These are phyloP conservation scores for Pseudocercospora musae DNA, from an alignment of 2,329 filamentous ascomycete genomes.

Conservation along the genomic window DNA sequence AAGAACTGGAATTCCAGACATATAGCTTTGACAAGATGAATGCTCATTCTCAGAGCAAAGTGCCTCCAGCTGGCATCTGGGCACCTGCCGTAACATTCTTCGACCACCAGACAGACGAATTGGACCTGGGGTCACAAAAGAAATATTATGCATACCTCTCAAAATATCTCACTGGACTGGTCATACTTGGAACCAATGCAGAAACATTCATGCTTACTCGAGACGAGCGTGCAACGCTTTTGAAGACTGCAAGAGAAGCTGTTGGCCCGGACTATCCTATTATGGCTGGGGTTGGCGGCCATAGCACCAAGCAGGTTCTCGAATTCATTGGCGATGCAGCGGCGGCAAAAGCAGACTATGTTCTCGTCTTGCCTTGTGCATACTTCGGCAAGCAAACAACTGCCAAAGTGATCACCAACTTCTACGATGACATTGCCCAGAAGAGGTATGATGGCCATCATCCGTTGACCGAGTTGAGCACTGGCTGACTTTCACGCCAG, in stretches of 20 bases:
- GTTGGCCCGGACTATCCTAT: slow-evolving; percentile 43
- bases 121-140: slow-evolving; percentile 43
- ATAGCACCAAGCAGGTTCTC: slow-evolving; percentile 44
- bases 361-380: slow-evolving; percentile 42
- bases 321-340: slow-evolving; percentile 44
- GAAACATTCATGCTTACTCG: slow-evolving; percentile 47
- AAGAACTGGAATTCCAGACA: background rate
- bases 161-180: slow-evolving; percentile 43
- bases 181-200: slow-evolving; percentile 48
- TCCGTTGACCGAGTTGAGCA: slow-evolving; percentile 44
- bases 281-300: slow-evolving; percentile 45
- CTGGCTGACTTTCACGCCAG: background rate
- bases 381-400: slow-evolving; percentile 48
- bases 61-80: slow-evolving; percentile 49
- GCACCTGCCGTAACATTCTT: slow-evolving; percentile 47
- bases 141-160: slow-evolving; percentile 47
- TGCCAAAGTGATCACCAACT: slow-evolving; percentile 40
- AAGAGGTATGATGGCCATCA: slow-evolving; percentile 43
- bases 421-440: slow-evolving; percentile 53
- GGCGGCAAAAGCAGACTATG: slow-evolving; percentile 43
- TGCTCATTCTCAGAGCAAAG: slow-evolving; percentile 34
- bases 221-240: slow-evolving; percentile 41
- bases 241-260: slow-evolving; percentile 41
- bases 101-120: slow-evolving; percentile 37
- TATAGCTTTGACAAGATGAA: slow-evolving; percentile 16